Base-by-base conservation (phyloP, 179 eudicot species). In the Vitellaria paradoxa region DNA sequence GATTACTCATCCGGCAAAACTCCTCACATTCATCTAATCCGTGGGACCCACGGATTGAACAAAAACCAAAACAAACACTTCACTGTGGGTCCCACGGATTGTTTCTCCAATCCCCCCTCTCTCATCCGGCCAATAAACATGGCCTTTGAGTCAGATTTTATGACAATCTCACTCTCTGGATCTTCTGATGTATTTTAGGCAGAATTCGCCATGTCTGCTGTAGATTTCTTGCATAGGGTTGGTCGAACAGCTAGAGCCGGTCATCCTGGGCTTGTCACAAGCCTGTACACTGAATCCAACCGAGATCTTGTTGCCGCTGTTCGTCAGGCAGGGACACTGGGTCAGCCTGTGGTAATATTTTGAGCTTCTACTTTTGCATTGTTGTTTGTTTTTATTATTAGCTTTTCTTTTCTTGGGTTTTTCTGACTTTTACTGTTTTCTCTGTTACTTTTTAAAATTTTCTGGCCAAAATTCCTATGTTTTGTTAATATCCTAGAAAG, bases 221-320 rank as follows among this genome's bases (percentile, higher is more conserved):
- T 95, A 77, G 98, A 95, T 84, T 95, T 95, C 83, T 79, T 95
- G 88, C 99, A 95, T 78, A 89, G 99, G 88, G 92, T 95, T 78
- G 99, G 98, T 60, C 92, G 98, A 15, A 96, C 98, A 70, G 99
- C 97, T 66, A 88, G 99, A 87, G 99, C 99, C 73, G 99, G 99
- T 69, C 93, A 89, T 72, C 88, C 82, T 65, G 99, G 99, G 61
- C 86, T 91, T 60, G 98, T 96, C 62, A 91, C 99, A 66, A 96
- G 97, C 88, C 87, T 96, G 63, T 93, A 86, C 79, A 77, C 78
- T 49, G 88, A 89, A 77, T 82, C 91, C 49, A 89, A 90, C 77
- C 79, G 88, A n/a, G 97, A 91, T 78, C 97, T 96, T 83, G 99
- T 96, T 72, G 87, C 85, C 78, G 89, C 99, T 47, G 97, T 96